phyloP scores from a whole-genome alignment of 768 basidiomycete genomes.

The Lepiota brunneoincarnata region DNA sequence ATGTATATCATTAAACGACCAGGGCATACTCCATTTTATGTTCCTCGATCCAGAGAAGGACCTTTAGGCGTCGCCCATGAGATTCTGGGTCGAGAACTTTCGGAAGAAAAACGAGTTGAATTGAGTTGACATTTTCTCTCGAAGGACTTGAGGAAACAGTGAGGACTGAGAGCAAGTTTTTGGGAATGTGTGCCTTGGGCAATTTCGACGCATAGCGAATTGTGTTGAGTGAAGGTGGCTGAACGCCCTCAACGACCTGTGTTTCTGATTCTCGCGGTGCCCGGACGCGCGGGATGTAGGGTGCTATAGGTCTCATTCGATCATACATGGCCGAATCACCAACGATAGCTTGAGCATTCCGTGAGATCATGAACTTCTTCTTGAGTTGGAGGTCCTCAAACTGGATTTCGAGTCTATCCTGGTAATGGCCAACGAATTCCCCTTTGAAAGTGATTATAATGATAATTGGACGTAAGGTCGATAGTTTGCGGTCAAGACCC shows the following conservation, averaged over 20 bases:
- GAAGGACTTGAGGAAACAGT: constrained; percentile 26
- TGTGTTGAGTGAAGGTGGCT: constrained; percentile 36
- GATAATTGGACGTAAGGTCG: constrained; percentile 19
- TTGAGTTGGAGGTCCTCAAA: constrained; percentile 45
- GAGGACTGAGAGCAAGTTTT: constrained; percentile 21
- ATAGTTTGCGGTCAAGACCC: constrained; percentile 21
- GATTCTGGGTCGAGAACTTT: constrained; percentile 29
- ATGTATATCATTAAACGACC: constrained; percentile 26
- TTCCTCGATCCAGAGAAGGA: constrained; percentile 59
- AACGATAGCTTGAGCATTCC: constrained; percentile 40
- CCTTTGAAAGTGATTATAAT: constrained; percentile 34
- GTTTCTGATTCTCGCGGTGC: constrained; percentile 27
- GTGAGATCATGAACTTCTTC: constrained; percentile 47
- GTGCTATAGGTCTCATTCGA: constrained; percentile 38
- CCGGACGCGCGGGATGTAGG: constrained; percentile 39
- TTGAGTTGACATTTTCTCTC: constrained; percentile 24
- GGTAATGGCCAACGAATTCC: constrained; percentile 40
- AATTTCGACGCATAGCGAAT: constrained; percentile 41
- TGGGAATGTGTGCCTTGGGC: constrained; percentile 39
- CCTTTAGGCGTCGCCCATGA: constrained; percentile 46
- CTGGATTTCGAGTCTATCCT: constrained; percentile 50
- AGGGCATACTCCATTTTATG: constrained; percentile 36
- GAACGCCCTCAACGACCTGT: constrained; percentile 38
- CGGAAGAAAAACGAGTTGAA: constrained; percentile 40
- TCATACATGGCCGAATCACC: constrained; percentile 46